Evolutionary conservation across 2,329 filamentous ascomycete species (phyloP).

Genomic region (Fusarium pseudocircinatum): DNA sequence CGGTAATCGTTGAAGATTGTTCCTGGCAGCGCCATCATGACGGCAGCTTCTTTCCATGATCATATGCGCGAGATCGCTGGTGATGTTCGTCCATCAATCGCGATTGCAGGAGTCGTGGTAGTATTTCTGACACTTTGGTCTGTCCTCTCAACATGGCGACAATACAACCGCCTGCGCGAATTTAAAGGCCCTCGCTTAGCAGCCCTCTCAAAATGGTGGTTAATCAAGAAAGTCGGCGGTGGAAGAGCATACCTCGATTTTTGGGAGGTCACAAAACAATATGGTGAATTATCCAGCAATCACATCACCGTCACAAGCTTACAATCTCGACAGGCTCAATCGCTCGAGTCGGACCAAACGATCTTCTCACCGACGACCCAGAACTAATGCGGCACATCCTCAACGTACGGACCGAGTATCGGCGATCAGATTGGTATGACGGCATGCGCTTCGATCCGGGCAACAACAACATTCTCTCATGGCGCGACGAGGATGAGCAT

Average conservation of each 20-base stretch:
- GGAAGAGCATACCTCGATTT: constrained; percentile 50
- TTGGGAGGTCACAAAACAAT: constrained; percentile 48
- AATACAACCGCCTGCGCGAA: constrained; percentile 52
- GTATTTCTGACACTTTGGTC: constrained; percentile 21
- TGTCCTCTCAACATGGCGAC: constrained; percentile 28
- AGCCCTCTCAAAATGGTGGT: constrained; percentile 53
- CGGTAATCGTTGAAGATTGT: too few species aligned
- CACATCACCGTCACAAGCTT: neutral
- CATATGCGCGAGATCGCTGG: neutral
- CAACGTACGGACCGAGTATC: constrained; percentile 48
- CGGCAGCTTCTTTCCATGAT: neutral
- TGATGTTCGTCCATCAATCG: constrained; percentile 13
- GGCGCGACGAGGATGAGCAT: constrained; percentile 56
- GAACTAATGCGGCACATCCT: constrained; percentile 50
- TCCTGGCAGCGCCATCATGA: constrained; percentile 10
- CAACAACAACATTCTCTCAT: constrained; percentile 61
- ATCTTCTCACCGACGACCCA: constrained; percentile 52
- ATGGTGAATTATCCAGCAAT: constrained; percentile 40
- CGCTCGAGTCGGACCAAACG: constrained; percentile 54
- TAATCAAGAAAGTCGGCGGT: constrained; percentile 45
- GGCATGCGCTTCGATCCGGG: constrained; percentile 62
- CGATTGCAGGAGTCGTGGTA: constrained; percentile 3
- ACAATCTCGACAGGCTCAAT: constrained; percentile 43
- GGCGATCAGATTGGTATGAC: constrained; percentile 56
- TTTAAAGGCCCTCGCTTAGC: constrained; percentile 52